Conservation (phyloP, 1,284 basidiomycete species). For the Puccinia hordei region DNA sequence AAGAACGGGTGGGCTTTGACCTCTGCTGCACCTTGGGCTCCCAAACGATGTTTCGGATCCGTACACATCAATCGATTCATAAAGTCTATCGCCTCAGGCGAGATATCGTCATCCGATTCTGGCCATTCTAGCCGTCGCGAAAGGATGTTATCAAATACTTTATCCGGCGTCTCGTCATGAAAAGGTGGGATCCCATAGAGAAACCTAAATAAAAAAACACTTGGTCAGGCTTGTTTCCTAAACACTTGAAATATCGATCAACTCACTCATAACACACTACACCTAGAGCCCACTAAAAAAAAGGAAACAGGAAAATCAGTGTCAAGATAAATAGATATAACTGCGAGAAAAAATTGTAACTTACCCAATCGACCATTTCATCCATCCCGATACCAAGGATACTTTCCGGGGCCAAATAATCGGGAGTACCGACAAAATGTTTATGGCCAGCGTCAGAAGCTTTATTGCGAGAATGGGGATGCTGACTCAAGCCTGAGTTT, state of each 20-base stretch:
- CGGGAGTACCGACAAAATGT: conserved; percentile 87
- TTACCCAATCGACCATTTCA: conserved; percentile 95
- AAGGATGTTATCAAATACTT: conserved; percentile 97
- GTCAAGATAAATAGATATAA: background rate
- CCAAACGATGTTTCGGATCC: conserved; percentile 78
- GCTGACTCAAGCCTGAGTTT: background rate
- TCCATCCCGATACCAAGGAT: conserved; percentile 94
- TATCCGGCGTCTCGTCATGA: conserved; percentile 93
- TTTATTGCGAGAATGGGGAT: conserved; percentile 28
- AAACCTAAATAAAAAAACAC: conserved; percentile 63
- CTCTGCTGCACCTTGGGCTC: conserved; percentile 84
- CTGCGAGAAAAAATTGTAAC: conserved; percentile 56
- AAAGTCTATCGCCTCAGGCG: conserved; percentile 83
- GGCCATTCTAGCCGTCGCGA: conserved; percentile 91
- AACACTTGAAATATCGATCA: background rate
- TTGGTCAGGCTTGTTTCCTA: background rate
- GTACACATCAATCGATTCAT: conserved; percentile 84
- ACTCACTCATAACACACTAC: conserved; percentile 87
- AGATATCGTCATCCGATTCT: conserved; percentile 62
- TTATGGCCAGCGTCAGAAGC: conserved; percentile 50
- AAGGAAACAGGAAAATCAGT: background rate
- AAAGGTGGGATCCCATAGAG: conserved; percentile 95
- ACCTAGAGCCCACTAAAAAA: conserved; percentile 82
- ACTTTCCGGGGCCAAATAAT: conserved; percentile 93
- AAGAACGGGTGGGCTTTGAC: conserved; percentile 93